Conservation (phyloP, 2,329 filamentous ascomycete species). For the Coleophoma cylindrospora region DNA sequence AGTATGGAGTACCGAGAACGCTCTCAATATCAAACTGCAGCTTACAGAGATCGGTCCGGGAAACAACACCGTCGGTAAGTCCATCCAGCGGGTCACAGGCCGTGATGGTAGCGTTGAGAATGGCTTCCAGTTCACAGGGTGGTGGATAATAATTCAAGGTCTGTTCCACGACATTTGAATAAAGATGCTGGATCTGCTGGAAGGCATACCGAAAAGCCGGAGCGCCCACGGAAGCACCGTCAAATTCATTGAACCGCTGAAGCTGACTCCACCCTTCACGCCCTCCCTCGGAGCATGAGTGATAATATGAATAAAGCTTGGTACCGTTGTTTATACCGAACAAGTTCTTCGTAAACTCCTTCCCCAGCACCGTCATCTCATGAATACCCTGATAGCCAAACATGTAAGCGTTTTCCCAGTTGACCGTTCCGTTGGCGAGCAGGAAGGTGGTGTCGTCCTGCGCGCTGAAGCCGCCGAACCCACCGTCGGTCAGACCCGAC, state of each 20-base stretch:
- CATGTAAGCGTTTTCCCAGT: slow-evolving; percentile 30
- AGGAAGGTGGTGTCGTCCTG: slow-evolving; percentile 31
- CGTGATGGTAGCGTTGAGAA: slow-evolving; percentile 46
- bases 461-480: slow-evolving; percentile 39
- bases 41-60: slow-evolving; percentile 39
- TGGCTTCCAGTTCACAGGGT: slow-evolving; percentile 39
- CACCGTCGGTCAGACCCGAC: slow-evolving; percentile 41
- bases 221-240: slow-evolving; percentile 37
- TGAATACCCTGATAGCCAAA: slow-evolving; percentile 32
- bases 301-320: slow-evolving; percentile 40
- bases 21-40: slow-evolving; percentile 37
- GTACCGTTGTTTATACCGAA: slow-evolving; percentile 25
- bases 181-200: slow-evolving; percentile 35
- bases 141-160: slow-evolving; percentile 34
- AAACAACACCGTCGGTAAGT: slow-evolving; percentile 45
- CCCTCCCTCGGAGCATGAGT: slow-evolving; percentile 39
- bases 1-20: slow-evolving; percentile 38
- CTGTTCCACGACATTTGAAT: slow-evolving; percentile 29
- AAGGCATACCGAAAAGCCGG: slow-evolving; percentile 39
- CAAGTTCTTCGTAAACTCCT: slow-evolving; percentile 34
- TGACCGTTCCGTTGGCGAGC: slow-evolving; percentile 31
- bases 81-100: slow-evolving; percentile 50
- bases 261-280: slow-evolving; percentile 41
- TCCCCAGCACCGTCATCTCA: slow-evolving; percentile 33
- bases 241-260: slow-evolving; percentile 33